phyloP scores from a whole-genome alignment of 352 stramenopile species.

The Paralagenidium karlingii region DNA sequence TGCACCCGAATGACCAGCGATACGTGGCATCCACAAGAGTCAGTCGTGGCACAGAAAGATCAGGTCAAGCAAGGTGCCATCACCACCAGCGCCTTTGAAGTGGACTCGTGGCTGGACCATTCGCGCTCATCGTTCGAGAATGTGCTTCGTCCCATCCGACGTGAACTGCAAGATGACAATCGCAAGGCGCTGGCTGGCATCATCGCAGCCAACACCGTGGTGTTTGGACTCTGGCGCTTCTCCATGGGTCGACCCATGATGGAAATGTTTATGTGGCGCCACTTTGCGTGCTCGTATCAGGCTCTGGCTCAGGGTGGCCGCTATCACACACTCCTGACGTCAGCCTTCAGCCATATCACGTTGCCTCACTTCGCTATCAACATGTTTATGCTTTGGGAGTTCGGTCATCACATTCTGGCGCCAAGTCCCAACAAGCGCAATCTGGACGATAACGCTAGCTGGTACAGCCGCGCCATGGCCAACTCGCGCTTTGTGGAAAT shows the following conservation, averaged over 20 bases:
- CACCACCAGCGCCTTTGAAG: too few relatives aligned
- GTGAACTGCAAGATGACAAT: constrained; percentile 58
- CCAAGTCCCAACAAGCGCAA: constrained; percentile 3
- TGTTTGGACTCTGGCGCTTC: constrained; percentile 66
- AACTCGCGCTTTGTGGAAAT: constrained; percentile 34
- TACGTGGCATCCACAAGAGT: too few relatives aligned
- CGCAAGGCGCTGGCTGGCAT: constrained; percentile 37
- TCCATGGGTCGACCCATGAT: constrained; percentile 30
- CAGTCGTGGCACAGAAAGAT: too few relatives aligned
- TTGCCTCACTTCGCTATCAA: constrained; percentile 73
- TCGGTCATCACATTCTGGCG: constrained; percentile 51
- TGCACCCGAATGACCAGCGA: too few relatives aligned
- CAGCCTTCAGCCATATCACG: constrained; percentile 76
- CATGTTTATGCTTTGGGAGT: constrained; percentile 86
- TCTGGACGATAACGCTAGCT: constrained; percentile 11
- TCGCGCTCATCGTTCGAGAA: too few relatives aligned
- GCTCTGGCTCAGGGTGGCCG: constrained; percentile 46
- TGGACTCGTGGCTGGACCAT: too few relatives aligned
- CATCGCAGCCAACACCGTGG: constrained; percentile 49
- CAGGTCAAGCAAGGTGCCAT: too few relatives aligned
- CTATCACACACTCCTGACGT: constrained; percentile 61
- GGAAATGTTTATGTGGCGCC: constrained; percentile 65
- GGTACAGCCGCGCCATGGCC: constrained; percentile 33
- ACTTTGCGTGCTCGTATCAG: constrained; percentile 79
- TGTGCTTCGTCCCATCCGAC: too few relatives aligned